Conservation (phyloP, 2,329 filamentous ascomycete genomes). For the Sordariomycetes sp. region DNA sequence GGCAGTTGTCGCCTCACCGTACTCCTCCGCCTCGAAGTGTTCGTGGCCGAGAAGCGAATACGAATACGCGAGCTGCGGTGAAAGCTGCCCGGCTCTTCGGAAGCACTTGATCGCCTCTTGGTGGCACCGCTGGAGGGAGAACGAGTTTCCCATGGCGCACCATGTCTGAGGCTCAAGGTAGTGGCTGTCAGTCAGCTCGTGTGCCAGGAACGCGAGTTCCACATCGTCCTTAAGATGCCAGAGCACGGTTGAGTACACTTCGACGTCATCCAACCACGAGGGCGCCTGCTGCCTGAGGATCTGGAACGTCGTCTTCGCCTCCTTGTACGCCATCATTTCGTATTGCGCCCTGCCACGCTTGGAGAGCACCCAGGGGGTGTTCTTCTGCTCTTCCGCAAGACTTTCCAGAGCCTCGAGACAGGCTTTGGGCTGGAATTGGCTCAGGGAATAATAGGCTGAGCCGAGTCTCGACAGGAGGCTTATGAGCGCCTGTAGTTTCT, state of each 20-base stretch:
- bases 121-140: slow-evolving; percentile 8
- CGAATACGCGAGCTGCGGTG: slow-evolving; percentile 9
- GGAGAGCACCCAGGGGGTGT: slow-evolving; percentile 12
- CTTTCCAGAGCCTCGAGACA: slow-evolving; percentile 9
- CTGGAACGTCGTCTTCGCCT: slow-evolving; percentile 10
- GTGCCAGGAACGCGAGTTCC: slow-evolving; percentile 10
- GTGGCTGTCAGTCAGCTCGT: slow-evolving; percentile 10
- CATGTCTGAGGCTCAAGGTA: slow-evolving; percentile 10
- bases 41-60: slow-evolving; percentile 12
- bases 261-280: slow-evolving; percentile 11
- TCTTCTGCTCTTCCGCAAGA: slow-evolving; percentile 10
- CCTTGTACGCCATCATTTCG: slow-evolving; percentile 10
- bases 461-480: slow-evolving; percentile 8
- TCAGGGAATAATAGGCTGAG: slow-evolving; percentile 10
- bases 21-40: slow-evolving; percentile 11
- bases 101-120: slow-evolving; percentile 11
- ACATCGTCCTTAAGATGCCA: slow-evolving; percentile 14
- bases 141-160: slow-evolving; percentile 11
- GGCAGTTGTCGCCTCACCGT: slow-evolving; percentile 7
- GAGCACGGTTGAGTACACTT: slow-evolving; percentile 12
- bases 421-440: slow-evolving; percentile 9
- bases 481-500: slow-evolving; percentile 5
- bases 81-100: slow-evolving; percentile 9
- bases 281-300: slow-evolving; percentile 8
- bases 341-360: slow-evolving; percentile 11